phyloP scores from a whole-genome alignment of 192 early-diverging fungal species.

The Rhizoclosmatium globosum region DNA sequence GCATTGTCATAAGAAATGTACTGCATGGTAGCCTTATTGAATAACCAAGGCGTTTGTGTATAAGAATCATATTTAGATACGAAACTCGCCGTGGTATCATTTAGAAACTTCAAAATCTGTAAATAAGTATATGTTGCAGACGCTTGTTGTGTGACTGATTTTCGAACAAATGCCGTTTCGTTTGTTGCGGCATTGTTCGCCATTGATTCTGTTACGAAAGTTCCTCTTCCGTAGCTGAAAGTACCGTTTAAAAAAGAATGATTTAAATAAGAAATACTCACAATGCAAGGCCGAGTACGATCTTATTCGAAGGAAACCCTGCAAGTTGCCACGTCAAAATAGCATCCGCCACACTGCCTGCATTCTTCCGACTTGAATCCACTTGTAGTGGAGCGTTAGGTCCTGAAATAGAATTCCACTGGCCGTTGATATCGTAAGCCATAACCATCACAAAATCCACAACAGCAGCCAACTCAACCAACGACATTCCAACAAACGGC shows the following conservation, averaged over 20 bases:
- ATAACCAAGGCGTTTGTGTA: conserved; percentile 77
- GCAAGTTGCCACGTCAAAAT: background rate
- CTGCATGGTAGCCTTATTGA: conserved; percentile 60
- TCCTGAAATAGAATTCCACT: conserved; percentile 11
- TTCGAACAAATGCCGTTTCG: background rate
- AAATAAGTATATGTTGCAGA: background rate
- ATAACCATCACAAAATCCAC: conserved; percentile 1
- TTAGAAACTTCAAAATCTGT: background rate
- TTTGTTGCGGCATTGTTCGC: conserved; percentile 9
- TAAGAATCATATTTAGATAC: conserved; percentile 67
- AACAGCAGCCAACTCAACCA: background rate
- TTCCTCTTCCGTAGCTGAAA: conserved; percentile 5
- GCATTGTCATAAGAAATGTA: conserved; percentile 81
- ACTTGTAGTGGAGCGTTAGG: conserved; percentile 15
- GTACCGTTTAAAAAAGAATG: background rate
- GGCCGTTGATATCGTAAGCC: conserved; percentile 26
- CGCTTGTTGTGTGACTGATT: background rate
- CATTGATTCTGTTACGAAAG: conserved; percentile 6
- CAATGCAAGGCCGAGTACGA: conserved; percentile 16
- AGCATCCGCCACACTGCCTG: background rate
- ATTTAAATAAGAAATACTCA: background rate
- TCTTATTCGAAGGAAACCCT: conserved; percentile 10
- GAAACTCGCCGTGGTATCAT: conserved; percentile 57
- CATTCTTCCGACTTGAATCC: background rate
- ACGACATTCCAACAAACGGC: background rate